phyloP scores from a whole-genome alignment of 2,329 filamentous ascomycete genomes.

The Neophaeococcomyces aloes region DNA sequence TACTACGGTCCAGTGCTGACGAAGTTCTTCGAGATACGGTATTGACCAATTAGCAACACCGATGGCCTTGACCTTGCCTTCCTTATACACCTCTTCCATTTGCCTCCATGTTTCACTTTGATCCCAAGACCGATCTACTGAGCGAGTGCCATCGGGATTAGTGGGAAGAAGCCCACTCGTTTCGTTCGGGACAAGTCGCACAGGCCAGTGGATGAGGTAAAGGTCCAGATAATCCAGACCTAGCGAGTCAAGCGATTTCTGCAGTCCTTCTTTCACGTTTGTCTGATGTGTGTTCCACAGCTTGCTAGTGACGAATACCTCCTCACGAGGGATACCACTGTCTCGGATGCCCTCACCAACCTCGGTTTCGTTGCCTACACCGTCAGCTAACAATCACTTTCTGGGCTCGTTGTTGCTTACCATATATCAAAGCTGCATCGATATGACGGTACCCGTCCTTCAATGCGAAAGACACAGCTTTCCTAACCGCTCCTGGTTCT shows the following conservation, averaged over 20 bases:
- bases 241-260: slow-evolving; percentile 48
- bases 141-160: slow-evolving; percentile 10
- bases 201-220: slow-evolving; percentile 43
- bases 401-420: too few species aligned
- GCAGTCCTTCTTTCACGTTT: slow-evolving; percentile 37
- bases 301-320: slow-evolving; percentile 77
- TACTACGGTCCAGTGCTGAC: slow-evolving; percentile 25
- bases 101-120: slow-evolving; percentile 45
- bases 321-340: slow-evolving; percentile 63
- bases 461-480: slow-evolving; percentile 40
- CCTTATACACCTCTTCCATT: slow-evolving; percentile 45
- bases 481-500: slow-evolving; percentile 13
- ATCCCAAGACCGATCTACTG: slow-evolving; percentile 14
- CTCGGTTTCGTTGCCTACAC: slow-evolving; percentile 62
- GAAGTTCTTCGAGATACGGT: slow-evolving; percentile 31
- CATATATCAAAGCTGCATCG: slow-evolving; percentile 46
- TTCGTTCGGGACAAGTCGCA: slow-evolving; percentile 33
- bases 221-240: slow-evolving; percentile 57
- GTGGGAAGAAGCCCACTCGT: slow-evolving; percentile 8
- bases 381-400: slow-evolving; percentile 21
- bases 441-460: slow-evolving; percentile 44
- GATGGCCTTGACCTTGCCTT: slow-evolving; percentile 53
- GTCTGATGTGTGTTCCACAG: slow-evolving; percentile 51
- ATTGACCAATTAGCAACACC: slow-evolving; percentile 61
- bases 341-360: slow-evolving; percentile 68